Base-by-base conservation (phyloP, 1,284 basidiomycete species). In the Ustilago bromivora region DNA sequence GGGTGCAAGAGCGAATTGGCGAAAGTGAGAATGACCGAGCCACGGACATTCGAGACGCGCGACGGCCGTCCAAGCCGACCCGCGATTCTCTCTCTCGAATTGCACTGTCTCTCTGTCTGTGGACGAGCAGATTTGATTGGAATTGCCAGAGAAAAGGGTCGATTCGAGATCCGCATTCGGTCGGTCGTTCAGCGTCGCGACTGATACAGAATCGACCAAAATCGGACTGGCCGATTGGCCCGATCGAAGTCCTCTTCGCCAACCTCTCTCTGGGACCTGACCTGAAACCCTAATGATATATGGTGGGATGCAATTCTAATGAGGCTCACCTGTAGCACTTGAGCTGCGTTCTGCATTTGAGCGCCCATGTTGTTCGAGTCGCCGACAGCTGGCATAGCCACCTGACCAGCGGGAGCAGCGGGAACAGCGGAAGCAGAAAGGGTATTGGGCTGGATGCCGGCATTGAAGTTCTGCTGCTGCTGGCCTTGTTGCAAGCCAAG, bases 261-360 rank as follows among this genome's bases (percentile, higher is more conserved):
- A 32, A 15, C 28, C 49, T 13, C 13, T 13, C 15, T 28, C 49
- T n/a, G 15, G 23, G 49, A 31, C 49, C 49, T 28, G 49, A 51
- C 56, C 53, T 36, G 46, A 17, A 57, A 38, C 19, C n/a, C 4
- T 49, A 19, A 17, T 49, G 47, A 49, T 49, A 9, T 49, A 9
- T 31, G 47, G 31, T 32, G 6, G 49, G 10, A 51, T 17, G 40
- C 40, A 28, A 19, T 13, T 17, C n/a, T 47, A 35, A 3, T 53
- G 46, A 46, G 23, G 61, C 69, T 66, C 34, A 76, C 71, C 57
- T 73, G 70, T 28, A 77, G n/a, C 58, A 77, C 65, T 32, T 65
- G 55, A 11, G 64, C 59, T 36, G 71, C 70, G 35, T 77, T 74
- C 36, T 69, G 69, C 38, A 67, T 34, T 23, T 59, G 56, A 13